Conservation (phyloP, 2,329 filamentous ascomycete species). For the Shiraia bambusicola region DNA sequence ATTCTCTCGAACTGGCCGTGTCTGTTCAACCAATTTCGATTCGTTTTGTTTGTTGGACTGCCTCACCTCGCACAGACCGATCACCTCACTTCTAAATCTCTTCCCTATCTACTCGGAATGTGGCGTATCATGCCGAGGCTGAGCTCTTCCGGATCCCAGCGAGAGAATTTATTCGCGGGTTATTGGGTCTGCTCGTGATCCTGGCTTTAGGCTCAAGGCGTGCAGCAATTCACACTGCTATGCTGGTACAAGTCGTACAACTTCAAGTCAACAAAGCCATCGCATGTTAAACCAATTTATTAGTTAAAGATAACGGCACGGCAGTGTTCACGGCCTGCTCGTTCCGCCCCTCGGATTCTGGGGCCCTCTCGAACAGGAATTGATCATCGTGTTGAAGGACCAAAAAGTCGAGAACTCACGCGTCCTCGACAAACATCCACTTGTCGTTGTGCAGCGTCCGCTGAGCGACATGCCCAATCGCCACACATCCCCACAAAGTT, state of each 20-base stretch:
- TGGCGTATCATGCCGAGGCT: background rate
- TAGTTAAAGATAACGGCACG: background rate
- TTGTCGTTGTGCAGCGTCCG: conserved; percentile 16
- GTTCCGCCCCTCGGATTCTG: conserved; percentile 7
- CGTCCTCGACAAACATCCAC: conserved; percentile 9
- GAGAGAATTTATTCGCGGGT: too few relatives aligned
- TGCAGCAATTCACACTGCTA: too few relatives aligned
- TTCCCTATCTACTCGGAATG: too few relatives aligned
- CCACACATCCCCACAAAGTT: conserved; percentile 14
- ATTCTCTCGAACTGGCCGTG: too few relatives aligned
- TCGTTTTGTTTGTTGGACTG: too few relatives aligned
- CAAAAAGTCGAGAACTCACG: conserved; percentile 4
- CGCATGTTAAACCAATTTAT: conserved; percentile 5
- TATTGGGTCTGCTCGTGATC: too few relatives aligned
- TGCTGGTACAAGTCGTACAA: too few relatives aligned
- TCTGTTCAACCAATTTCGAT: too few relatives aligned
- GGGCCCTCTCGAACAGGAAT: conserved; percentile 16
- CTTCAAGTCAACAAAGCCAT: background rate
- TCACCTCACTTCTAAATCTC: background rate
- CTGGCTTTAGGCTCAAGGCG: too few relatives aligned
- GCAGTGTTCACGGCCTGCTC: conserved; percentile 8
- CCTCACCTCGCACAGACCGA: background rate
- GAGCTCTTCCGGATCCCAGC: too few relatives aligned
- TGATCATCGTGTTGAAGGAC: conserved; percentile 13
- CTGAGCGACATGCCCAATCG: conserved; percentile 6